Conservation (phyloP, 108 stramenopile species). For the Conticribra guillardii region DNA sequence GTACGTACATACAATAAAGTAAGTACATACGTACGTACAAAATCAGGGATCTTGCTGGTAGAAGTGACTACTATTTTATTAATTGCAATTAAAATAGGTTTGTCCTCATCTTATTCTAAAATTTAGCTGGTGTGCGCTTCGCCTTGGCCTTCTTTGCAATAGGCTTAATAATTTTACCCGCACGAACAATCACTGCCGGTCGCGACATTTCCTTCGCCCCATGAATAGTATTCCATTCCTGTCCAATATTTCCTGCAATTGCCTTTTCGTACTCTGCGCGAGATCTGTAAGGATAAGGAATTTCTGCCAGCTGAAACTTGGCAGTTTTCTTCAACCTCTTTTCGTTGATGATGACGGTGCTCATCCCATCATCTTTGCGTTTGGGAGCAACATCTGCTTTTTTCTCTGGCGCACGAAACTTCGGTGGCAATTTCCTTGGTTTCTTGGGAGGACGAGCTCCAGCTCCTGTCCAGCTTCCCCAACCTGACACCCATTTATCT, state of each 20-base stretch:
- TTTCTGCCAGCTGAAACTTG: conserved; percentile 84
- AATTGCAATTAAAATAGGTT: neutral
- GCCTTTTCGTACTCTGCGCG: conserved; percentile 95
- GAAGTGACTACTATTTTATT: too few relatives aligned
- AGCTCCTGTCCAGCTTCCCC: conserved; percentile 92
- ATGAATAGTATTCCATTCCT: conserved; percentile 93
- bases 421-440: conserved; percentile 61
- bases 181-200: conserved; percentile 86
- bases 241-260: conserved; percentile 91
- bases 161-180: conserved; percentile 94
- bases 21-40: too few relatives aligned
- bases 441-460: conserved; percentile 80
- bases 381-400: conserved; percentile 47
- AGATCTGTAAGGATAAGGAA: conserved; percentile 96
- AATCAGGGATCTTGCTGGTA: too few relatives aligned
- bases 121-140: conserved; percentile 72
- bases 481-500: conserved; percentile 68
- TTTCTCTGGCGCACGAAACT: conserved; percentile 65
- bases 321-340: conserved; percentile 90
- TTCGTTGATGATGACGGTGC: conserved; percentile 92
- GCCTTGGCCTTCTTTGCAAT: conserved; percentile 80
- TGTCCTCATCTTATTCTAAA: conserved; percentile 39
- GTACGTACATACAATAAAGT: too few relatives aligned
- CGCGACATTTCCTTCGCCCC: conserved; percentile 88
- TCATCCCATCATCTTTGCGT: conserved; percentile 81